Base-by-base conservation (phyloP, 2,329 filamentous ascomycete species). In the Graphilbum ipis-grandicollis region DNA sequence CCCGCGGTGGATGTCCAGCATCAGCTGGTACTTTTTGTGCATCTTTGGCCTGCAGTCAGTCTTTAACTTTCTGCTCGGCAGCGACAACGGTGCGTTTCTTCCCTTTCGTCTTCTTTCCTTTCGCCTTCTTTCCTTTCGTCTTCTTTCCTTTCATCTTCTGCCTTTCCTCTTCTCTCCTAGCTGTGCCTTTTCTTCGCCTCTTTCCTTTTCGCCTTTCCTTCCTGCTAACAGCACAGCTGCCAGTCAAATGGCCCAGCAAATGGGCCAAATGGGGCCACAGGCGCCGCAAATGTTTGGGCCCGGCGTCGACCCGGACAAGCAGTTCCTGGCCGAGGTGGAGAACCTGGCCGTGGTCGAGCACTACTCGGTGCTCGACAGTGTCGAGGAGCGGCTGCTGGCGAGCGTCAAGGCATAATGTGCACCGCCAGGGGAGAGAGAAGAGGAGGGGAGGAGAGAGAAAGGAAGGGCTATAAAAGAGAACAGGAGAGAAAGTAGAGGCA, bases 11-110 rank as follows among this genome's bases (percentile, higher is more conserved):
- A 93, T 98, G 60, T 94, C 86, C 1, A 93, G 85, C 58, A 76
- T 98, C 56, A 93, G 85, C 41, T 98, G 90, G 86, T 98, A 98
- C 63, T 96, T 98, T 54, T 63, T 98, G 46, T 96, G 92, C 51
- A 76, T 98, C 44, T 96, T 98, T 54, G 90, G 92, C 33, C 66
- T 98, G 40, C 88, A 96, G 56, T 84, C 88, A 38, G 86, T 98
- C 40, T 98, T 98, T 56, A 93, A 90, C 52, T 96, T 94, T 56
- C 77, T 98, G 35, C 69, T 98, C 13, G 90, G 90, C 9, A 93
- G 80, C 55, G 92, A 98, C 51, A 96, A 96, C 56, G 77, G 86
- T 94, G 65, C 56, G 76, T 61, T 10, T 22, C 10, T 6, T 10
- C n/a, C n/a, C n/a, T n/a, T n/a, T n/a, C n/a, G n/a, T n/a, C n/a